phyloP scores from a whole-genome alignment of 352 stramenopile genomes.

The Globisporangium alternatum region DNA sequence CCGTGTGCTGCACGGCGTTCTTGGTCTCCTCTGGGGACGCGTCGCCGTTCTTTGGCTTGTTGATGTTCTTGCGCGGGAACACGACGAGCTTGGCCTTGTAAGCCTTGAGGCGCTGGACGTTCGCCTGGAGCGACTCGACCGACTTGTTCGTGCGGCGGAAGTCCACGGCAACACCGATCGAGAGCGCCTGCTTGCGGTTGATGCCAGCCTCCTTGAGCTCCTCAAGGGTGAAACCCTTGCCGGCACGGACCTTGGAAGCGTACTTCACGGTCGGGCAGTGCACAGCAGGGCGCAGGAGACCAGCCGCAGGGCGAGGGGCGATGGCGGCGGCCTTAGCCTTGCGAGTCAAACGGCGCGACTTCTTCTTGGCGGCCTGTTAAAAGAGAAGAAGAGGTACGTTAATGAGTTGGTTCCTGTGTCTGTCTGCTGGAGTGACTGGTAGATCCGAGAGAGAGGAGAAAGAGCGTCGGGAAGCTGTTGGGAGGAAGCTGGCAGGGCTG shows the following conservation, averaged over 20 bases:
- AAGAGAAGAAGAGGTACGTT: constrained; percentile 38
- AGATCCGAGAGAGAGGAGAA: background rate
- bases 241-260: constrained; percentile 96
- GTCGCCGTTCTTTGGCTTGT: constrained; percentile 95
- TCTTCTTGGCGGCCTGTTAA: constrained; percentile 97
- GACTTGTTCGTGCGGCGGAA: constrained; percentile 97
- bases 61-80: constrained; percentile 96
- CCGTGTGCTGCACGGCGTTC: constrained; percentile 90
- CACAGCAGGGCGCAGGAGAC: constrained; percentile 95
- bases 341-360: constrained; percentile 92
- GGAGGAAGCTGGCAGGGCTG: background rate
- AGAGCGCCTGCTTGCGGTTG: constrained; percentile 93
- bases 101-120: constrained; percentile 98
- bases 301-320: constrained; percentile 94
- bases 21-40: constrained; percentile 88
- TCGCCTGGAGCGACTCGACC: constrained; percentile 94
- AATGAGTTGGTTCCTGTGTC: background rate
- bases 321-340: constrained; percentile 97
- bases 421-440: background rate
- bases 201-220: constrained; percentile 98
- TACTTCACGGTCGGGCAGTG: constrained; percentile 99
- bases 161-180: constrained; percentile 99
- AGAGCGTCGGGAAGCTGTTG: background rate
- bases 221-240: constrained; percentile 98
- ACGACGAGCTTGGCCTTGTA: constrained; percentile 99